Evolutionary conservation across 1,139 yeast species (phyloP), one percentile per base, ranked within the genome.

Genomic region (Candida labiduridarum): DNA sequence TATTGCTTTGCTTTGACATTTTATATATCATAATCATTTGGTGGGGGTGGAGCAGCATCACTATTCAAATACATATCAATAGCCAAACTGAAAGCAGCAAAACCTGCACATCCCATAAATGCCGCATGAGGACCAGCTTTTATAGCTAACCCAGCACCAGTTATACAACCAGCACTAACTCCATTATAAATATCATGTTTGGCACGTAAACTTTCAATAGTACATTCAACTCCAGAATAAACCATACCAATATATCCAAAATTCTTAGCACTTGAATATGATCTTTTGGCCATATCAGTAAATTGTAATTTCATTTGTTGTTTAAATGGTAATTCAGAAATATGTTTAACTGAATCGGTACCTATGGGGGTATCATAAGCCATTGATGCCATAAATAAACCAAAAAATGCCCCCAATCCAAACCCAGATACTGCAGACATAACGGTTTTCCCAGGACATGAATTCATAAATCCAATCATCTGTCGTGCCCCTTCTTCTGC

Each of bases 71-170:
- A 94, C 60, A 89, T 71, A 66, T 94, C 98, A 56, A 94, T 87
- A 8, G 98, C 98, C 9, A 96, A 85, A 51, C 96, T 87, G 67
- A 94, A 94, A 3, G 96, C 96, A 14, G 99, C 98, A 74, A 94
- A 94, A 12, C 98, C 99, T 31, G 96, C 97, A 76, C 98, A 94
- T 1, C 99, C 99, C 52, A 92, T 68, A 33, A 84, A 61, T 0
- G 97, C 96, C 30, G 96, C 96, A 62, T 87, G 92, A 1, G 99
- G 99, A 1, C 99, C 99, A 40, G 94, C 84, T 65, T 88, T 89
- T 57, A 89, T 80, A 2, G 98, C 96, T 52, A 94, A 78, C 0
- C 97, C 98, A 18, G 84, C 86, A 43, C 98, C 99, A 0, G 99
- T 94, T 49, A 92, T 76, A 69, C 98, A 94, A 1, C 99, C 99